Evolutionary conservation across 2,329 filamentous ascomycete genomes (phyloP).

Genomic region (Claviceps pazoutovae): DNA sequence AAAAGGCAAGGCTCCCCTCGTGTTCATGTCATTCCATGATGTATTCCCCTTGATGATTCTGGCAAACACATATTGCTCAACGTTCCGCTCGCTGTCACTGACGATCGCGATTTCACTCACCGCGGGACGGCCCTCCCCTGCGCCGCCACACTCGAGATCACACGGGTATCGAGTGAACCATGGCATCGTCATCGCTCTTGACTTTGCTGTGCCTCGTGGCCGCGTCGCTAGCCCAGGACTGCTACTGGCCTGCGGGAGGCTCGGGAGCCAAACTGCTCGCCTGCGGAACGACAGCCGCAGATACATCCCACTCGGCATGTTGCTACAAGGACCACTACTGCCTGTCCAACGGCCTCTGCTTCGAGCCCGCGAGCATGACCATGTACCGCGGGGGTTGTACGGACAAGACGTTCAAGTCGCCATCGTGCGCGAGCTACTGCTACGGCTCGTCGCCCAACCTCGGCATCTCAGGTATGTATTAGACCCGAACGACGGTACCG

Average conservation of each 20-base stretch:
- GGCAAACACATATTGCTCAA: too few relatives aligned
- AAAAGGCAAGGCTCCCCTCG: too few relatives aligned
- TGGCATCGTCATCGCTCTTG: not conserved
- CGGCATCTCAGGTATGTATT: not conserved
- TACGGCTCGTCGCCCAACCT: not conserved
- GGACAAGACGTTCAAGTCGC: not conserved
- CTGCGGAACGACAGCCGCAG: not conserved
- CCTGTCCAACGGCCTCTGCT: constrained; percentile 2
- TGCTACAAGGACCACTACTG: constrained; percentile 1
- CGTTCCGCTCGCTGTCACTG: too few relatives aligned
- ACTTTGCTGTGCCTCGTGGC: not conserved
- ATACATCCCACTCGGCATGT: not conserved
- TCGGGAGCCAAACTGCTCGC: not conserved
- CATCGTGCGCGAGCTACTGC: constrained; percentile 1
- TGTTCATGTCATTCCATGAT: too few relatives aligned
- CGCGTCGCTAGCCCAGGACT: not conserved
- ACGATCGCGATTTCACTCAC: too few relatives aligned
- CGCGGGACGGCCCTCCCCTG: too few relatives aligned
- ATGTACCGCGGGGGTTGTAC: not conserved
- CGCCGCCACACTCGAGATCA: too few relatives aligned
- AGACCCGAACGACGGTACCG: not conserved
- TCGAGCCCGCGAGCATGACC: not conserved
- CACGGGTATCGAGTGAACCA: not conserved
- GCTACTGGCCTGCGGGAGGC: not conserved
- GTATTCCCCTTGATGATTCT: too few relatives aligned